Conservation (phyloP, 1,139 yeast genomes). For the Wickerhamiella infanticola region DNA sequence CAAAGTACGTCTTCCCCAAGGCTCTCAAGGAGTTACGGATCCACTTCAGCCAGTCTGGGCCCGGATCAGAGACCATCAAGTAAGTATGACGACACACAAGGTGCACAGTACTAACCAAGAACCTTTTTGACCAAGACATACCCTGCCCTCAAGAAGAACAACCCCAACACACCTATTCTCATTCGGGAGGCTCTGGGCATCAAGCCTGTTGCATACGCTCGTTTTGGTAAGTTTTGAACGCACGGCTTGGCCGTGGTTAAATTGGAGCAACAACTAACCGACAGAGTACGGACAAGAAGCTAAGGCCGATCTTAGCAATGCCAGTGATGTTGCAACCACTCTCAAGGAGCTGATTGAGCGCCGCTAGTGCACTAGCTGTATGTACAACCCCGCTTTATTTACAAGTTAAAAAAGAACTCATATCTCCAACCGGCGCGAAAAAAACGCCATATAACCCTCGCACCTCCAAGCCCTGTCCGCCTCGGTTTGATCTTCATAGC, state of each 20-base stretch:
- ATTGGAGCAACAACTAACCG: not conserved
- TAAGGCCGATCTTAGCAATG: conserved; percentile 11
- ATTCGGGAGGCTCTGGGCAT: conserved; percentile 64
- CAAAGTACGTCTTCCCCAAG: conserved; percentile 44
- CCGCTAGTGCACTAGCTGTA: not conserved
- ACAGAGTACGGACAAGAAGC: conserved; percentile 13
- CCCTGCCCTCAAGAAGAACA: conserved; percentile 39
- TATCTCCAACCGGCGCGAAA: too few species aligned
- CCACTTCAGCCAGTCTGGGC: conserved; percentile 63
- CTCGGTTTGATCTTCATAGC: too few species aligned
- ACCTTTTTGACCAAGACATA: conserved; percentile 47
- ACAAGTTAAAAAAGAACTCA: too few species aligned
- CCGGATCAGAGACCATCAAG: conserved; percentile 48
- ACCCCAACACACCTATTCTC: conserved; percentile 50
- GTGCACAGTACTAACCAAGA: conserved; percentile 20
- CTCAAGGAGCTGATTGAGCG: conserved; percentile 11
- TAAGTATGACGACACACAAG: conserved; percentile 15
- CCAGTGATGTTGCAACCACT: conserved; percentile 10
- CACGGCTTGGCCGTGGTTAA: not conserved
- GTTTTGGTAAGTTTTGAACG: conserved; percentile 30
- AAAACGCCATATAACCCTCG: too few species aligned
- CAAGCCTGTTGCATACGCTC: conserved; percentile 56
- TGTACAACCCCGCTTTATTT: too few species aligned
- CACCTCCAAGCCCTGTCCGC: too few species aligned
- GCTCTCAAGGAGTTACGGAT: conserved; percentile 65